Evolutionary conservation across 1,284 basidiomycete species (phyloP).

Genomic region (Ustilago hordei): DNA sequence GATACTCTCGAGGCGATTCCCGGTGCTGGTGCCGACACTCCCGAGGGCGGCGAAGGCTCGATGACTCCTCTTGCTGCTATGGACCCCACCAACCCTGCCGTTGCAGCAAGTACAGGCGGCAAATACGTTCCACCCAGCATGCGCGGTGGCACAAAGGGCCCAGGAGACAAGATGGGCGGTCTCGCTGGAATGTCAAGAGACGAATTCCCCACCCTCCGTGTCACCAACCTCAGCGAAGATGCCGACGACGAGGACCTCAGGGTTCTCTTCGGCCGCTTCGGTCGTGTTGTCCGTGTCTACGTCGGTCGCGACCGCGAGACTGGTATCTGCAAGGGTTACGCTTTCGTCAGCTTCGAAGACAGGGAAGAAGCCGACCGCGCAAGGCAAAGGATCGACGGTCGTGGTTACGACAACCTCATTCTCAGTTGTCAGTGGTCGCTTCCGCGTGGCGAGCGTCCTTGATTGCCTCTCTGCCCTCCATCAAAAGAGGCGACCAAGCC

Average conservation of each 20-base stretch:
- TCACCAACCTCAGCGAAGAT: slow-evolving; percentile 96
- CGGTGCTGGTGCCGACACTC: slow-evolving; percentile 72
- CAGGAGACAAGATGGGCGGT: slow-evolving; percentile 83
- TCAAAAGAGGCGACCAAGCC: slow-evolving; percentile 13
- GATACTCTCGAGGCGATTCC: slow-evolving; percentile 81
- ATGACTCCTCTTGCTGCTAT: slow-evolving; percentile 70
- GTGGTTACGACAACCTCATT: slow-evolving; percentile 89
- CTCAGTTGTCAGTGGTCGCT: slow-evolving; percentile 85
- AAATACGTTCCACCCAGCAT: slow-evolving; percentile 95
- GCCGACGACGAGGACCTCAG: slow-evolving; percentile 94
- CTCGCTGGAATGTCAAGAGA: slow-evolving; percentile 73
- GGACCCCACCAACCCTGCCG: slow-evolving; percentile 67
- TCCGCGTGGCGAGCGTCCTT: slow-evolving; percentile 66
- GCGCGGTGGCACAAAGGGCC: slow-evolving; percentile 76
- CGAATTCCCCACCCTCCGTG: slow-evolving; percentile 94
- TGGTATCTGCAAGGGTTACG: slow-evolving; percentile 93
- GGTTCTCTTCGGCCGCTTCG: slow-evolving; percentile 79
- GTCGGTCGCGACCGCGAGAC: slow-evolving; percentile 96
- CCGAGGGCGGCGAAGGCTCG: slow-evolving; percentile 73
- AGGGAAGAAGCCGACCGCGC: slow-evolving; percentile 84
- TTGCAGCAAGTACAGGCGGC: slow-evolving; percentile 71
- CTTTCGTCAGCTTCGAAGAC: slow-evolving; percentile 93
- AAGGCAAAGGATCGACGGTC: slow-evolving; percentile 91
- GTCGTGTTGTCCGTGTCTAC: slow-evolving; percentile 85
- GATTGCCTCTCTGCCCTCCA: slow-evolving; percentile 6